phyloP scores from a whole-genome alignment of 1,284 basidiomycete species.

The Volvariella surrecta region DNA sequence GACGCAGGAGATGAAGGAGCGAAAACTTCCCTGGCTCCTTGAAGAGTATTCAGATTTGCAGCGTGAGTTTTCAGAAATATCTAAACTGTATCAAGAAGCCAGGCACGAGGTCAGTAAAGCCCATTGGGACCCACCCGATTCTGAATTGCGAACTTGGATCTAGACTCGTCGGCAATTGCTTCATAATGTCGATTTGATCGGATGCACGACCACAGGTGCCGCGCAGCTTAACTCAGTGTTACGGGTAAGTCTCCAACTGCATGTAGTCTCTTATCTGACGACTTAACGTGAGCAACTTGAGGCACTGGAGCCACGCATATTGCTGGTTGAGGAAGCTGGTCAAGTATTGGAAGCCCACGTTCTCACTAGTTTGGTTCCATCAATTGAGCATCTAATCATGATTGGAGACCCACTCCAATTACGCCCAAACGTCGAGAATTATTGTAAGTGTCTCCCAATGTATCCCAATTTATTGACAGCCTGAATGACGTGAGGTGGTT shows the following conservation, averaged over 20 bases:
- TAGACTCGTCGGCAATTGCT: slow-evolving; percentile 38
- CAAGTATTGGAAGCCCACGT: slow-evolving; percentile 74
- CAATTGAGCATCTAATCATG: slow-evolving; percentile 53
- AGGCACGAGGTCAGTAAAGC: slow-evolving; percentile 25
- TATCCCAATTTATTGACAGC: no score
- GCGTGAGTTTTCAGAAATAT: slow-evolving; percentile 17
- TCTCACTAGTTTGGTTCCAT: slow-evolving; percentile 50
- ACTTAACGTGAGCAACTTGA: slow-evolving; percentile 14
- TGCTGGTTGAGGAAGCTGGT: slow-evolving; percentile 66
- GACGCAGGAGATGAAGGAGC: slow-evolving; percentile 20
- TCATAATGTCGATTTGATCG: slow-evolving; percentile 49
- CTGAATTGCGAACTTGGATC: neutral
- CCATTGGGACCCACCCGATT: no score
- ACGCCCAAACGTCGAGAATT: slow-evolving; percentile 58
- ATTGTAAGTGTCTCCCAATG: slow-evolving; percentile 39
- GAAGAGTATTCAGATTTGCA: slow-evolving; percentile 26
- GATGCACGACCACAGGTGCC: slow-evolving; percentile 65
- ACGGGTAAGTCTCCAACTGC: no score
- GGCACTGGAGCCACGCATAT: slow-evolving; percentile 43
- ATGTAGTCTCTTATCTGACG: slow-evolving; percentile 1
- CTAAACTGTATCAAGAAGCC: slow-evolving; percentile 22
- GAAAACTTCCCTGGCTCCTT: slow-evolving; percentile 23
- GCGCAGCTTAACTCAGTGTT: slow-evolving; percentile 48
- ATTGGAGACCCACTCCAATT: slow-evolving; percentile 70
- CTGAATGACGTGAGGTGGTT: no score